Evolutionary conservation across 768 basidiomycete species (phyloP).

Genomic region (Tephrocybe sp.): DNA sequence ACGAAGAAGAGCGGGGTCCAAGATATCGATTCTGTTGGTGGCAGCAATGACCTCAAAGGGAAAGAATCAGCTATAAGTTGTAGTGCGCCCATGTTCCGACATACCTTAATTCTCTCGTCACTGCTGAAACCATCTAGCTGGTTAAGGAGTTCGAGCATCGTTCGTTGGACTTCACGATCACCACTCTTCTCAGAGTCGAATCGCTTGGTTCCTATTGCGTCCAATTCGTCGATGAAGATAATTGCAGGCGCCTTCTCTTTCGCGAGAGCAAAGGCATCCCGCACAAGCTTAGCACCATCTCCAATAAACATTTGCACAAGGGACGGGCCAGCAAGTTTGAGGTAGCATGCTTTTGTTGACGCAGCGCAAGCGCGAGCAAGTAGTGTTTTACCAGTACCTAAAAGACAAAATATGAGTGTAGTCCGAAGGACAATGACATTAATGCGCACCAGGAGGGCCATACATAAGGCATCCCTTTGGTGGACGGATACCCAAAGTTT

Average conservation of each 20-base stretch:
- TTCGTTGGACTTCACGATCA: conserved; percentile 98
- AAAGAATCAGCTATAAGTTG: conserved; percentile 11
- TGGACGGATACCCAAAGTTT: conserved; percentile 95
- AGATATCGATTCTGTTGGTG: conserved; percentile 97
- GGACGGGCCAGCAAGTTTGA: conserved; percentile 96
- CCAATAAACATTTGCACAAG: conserved; percentile 99
- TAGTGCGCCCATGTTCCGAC: conserved; percentile 12
- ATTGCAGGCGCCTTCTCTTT: conserved; percentile 99
- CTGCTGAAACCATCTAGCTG: conserved; percentile 98
- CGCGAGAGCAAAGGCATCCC: conserved; percentile 96
- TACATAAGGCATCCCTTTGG: conserved; percentile 99
- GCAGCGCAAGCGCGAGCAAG: conserved; percentile 98
- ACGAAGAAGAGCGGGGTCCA: conserved; percentile 96
- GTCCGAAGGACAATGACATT: neutral
- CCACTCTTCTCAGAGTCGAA: conserved; percentile 99
- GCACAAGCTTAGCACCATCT: conserved; percentile 97
- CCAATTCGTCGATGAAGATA: conserved; percentile 98
- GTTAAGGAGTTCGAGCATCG: conserved; percentile 99
- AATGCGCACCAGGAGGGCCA: conserved; percentile 83
- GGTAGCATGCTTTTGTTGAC: conserved; percentile 96
- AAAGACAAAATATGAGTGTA: conserved; percentile 5
- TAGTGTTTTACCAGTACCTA: conserved; percentile 94
- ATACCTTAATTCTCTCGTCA: conserved; percentile 95
- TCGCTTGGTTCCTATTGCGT: conserved; percentile 98
- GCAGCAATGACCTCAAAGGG: conserved; percentile 87